phyloP scores from a whole-genome alignment of 495 filamentous ascomycete genomes.

The Daldinia grandis region DNA sequence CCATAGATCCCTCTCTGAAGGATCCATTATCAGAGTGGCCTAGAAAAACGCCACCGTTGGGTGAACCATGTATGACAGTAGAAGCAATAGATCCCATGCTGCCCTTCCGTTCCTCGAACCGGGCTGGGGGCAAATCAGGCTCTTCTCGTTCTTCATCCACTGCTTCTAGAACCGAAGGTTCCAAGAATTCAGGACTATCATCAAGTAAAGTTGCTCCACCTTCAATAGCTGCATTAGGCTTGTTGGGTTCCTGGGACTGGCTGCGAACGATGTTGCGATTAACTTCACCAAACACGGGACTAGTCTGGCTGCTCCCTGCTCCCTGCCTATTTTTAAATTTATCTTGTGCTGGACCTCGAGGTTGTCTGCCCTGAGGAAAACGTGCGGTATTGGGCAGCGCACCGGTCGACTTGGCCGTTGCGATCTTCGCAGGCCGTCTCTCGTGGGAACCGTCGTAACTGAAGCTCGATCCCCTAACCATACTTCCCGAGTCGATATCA shows the following conservation, averaged over 20 bases:
- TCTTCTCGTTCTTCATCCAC: slow-evolving; percentile 46
- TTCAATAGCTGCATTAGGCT: background rate
- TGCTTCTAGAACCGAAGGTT: slow-evolving; percentile 48
- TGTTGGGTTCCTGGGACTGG: slow-evolving; percentile 30
- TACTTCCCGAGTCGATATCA: background rate
- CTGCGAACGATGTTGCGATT: slow-evolving; percentile 37
- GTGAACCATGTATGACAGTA: slow-evolving; percentile 49
- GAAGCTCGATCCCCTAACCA: slow-evolving; percentile 9
- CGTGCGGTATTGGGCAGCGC: slow-evolving; percentile 4
- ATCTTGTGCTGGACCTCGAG: slow-evolving; percentile 11
- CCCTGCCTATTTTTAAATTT: slow-evolving; percentile 20
- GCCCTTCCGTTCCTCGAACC: slow-evolving; percentile 36
- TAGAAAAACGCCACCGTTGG: slow-evolving; percentile 32
- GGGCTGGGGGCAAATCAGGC: slow-evolving; percentile 43
- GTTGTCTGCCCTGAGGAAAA: slow-evolving; percentile 6
- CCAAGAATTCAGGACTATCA: slow-evolving; percentile 58
- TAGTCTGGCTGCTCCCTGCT: background rate
- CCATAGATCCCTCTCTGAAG: slow-evolving; percentile 43
- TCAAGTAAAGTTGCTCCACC: slow-evolving; percentile 41
- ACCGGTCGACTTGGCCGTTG: background rate
- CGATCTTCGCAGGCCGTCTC: background rate
- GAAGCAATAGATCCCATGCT: slow-evolving; percentile 53
- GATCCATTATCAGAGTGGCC: slow-evolving; percentile 33
- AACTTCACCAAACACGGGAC: slow-evolving; percentile 35
- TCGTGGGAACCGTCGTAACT: slow-evolving; percentile 24